phyloP scores from a whole-genome alignment of 2,329 filamentous ascomycete genomes.

The Cryphonectria radicalis region DNA sequence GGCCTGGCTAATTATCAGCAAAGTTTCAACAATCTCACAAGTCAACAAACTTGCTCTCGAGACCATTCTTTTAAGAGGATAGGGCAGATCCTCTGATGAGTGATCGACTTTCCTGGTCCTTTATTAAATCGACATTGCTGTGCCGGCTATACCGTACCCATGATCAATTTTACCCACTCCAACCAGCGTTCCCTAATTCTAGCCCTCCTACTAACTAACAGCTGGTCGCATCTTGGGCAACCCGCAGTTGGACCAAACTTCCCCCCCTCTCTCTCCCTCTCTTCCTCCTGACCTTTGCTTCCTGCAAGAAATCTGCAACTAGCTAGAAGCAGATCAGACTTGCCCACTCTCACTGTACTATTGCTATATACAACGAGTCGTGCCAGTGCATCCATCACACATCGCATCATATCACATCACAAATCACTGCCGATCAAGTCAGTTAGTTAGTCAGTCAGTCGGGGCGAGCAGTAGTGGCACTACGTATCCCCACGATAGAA shows the following conservation, averaged over 20 bases:
- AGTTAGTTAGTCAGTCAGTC: neutral
- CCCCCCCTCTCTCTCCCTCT: neutral
- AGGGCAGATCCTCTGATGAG: constrained; percentile 8
- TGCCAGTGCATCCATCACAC: constrained; percentile 2
- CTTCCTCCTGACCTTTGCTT: constrained; percentile 23
- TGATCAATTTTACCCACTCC: neutral
- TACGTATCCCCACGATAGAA: neutral
- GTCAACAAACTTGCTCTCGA: neutral
- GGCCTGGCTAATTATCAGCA: neutral
- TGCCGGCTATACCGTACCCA: neutral
- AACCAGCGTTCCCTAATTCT: neutral
- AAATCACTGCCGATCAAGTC: neutral
- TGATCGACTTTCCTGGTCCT: neutral
- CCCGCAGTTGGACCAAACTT: neutral
- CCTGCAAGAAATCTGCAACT: constrained; percentile 22
- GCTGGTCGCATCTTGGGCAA: neutral
- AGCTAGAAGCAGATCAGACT: constrained; percentile 13
- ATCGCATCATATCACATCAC: constrained; percentile 1
- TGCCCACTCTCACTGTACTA: neutral
- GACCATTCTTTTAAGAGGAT: neutral
- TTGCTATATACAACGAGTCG: neutral
- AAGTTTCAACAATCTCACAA: neutral
- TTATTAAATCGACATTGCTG: neutral
- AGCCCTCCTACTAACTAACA: neutral
- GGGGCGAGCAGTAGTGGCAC: neutral